Conservation (phyloP, 371 early-diverging fungal species). For the Thermomucor indicae-seudaticae region DNA sequence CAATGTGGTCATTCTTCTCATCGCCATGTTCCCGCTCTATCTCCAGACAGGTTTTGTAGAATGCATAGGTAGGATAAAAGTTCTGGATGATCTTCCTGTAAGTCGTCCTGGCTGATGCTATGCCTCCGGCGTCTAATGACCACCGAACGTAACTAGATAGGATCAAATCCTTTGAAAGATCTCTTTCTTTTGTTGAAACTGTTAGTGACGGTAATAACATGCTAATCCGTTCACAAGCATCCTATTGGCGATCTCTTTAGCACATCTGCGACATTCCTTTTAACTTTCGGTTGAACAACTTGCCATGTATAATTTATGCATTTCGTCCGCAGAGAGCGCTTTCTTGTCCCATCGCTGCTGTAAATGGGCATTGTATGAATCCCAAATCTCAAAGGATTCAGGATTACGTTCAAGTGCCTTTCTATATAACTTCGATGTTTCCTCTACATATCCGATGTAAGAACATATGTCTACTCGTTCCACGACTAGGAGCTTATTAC, state of each 20-base stretch:
- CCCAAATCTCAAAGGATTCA: too few species aligned
- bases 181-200: slow-evolving; percentile 36
- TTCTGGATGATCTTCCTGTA: slow-evolving; percentile 49
- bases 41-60: slow-evolving; percentile 57
- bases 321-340: slow-evolving; percentile 10
- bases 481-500: too few species aligned
- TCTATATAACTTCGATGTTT: too few species aligned
- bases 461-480: too few species aligned
- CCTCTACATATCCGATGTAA: too few species aligned
- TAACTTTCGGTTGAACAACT: slow-evolving; percentile 14
- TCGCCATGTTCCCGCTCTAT: slow-evolving; percentile 42
- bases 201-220: slow-evolving; percentile 45
- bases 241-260: slow-evolving; percentile 9
- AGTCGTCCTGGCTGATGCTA: slow-evolving; percentile 46
- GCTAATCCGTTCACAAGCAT: slow-evolving; percentile 42
- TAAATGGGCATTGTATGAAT: too few species aligned
- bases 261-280: slow-evolving; percentile 8
- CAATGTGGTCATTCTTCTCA: slow-evolving; percentile 17
- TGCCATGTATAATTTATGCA: slow-evolving; percentile 28
- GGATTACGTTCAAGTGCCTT: too few species aligned
- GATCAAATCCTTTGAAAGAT: slow-evolving; percentile 40
- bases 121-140: slow-evolving; percentile 40
- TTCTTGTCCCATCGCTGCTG: slow-evolving; percentile 7
- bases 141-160: slow-evolving; percentile 46
- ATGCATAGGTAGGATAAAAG: slow-evolving; percentile 55